Base-by-base conservation (phyloP, 1,139 yeast species). In the Candida mesenterica region DNA sequence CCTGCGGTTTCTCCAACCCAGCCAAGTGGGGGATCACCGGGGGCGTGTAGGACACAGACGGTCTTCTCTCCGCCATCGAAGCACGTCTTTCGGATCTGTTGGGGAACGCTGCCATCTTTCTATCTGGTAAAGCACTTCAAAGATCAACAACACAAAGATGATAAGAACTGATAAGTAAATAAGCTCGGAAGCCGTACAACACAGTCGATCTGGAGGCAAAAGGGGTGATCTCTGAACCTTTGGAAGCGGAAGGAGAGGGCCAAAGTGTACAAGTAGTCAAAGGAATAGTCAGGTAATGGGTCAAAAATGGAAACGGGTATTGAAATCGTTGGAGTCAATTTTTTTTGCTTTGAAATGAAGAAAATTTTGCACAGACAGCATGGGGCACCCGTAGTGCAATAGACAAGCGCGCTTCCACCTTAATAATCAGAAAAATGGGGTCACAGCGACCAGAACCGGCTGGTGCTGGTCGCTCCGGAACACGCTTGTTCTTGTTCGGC, bases 21-120 rank as follows among this genome's bases (percentile, higher is more conserved):
- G 88, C 86, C 38, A 84, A 66, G 40, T 82, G 89, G 4, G 97
- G 97, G 23, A 88, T 88, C 28, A 83, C 77, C 4, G 69, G 63
- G 3, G 75, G 72, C 4, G 68, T 61, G 44, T 68, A 68, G 4
- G 66, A 57, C 25, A 67, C 66, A 10, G 88, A 73, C 5, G 94
- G 87, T 43, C 87, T 71, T 46, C 85, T 62, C 53, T 82, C 90
- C 1, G 85, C 89, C 79, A 82, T 79, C 10, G 87, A 79, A 32
- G 79, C 76, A 48, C 88, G 79, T 57, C 81, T 68, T 50, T 69
- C 75, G 3, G 58, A 49, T 41, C 66, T 55, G 44, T 49, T 38
- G 29, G 39, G 35, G 24, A 34, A 34, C 7, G 42, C 41, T 24
- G 39, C 32, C 45, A 43, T 41, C 9, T 6, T 19, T 19, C 9